Evolutionary conservation across 768 basidiomycete species (phyloP), one percentile per base, ranked within the genome.

Genomic region (Filobasidium floriforme): DNA sequence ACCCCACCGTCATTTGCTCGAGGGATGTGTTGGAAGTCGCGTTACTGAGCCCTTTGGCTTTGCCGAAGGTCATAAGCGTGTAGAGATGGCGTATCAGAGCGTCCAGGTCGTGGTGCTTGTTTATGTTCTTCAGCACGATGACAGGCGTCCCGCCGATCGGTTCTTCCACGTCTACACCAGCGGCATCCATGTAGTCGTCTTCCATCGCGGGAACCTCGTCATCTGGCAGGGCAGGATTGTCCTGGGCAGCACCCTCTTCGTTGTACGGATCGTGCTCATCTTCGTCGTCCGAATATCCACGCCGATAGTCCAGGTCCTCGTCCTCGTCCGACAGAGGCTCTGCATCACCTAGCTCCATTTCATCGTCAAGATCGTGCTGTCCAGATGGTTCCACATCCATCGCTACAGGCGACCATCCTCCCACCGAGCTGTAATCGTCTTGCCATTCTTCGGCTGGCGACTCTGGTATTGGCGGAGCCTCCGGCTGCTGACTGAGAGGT

Each of bases 141-240:
- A 54, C 26, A 18, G 52, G 52, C 22, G 26, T 54, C 22, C 52
- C 22, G 10, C 15, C 26, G 22, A n/a, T n/a, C 12, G 26, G 11
- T 40, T 43, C 40, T 29, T 62, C 28, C 52, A 66, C 62, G 10
- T 54, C 66, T 41, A 55, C 61, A 37, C 61, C 66, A 1, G 40
- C 41, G 40, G 61, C 60, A 28, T 49, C 66, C 18, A 29, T 49
- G 41, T 57, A 40, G n/a, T 62, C 61, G 0, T 59, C 66, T n/a
- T 66, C 60, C 4, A 22, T 32, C 6, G 61, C 66, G 5, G 9
- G 14, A 54, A 44, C 52, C 14, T 60, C 59, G 15, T 46, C 59
- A 26, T 26, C 22, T 9, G 10, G 9, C 52, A 26, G 26, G 22
- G 9, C 18, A 18, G 32, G 29, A 46, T 61, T 41, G 18, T 10